A percentile compares a stretch with the other conserved stretches of the same genome.
Conservation (phyloP, 192 early-diverging fungal genomes). For the Linnemannia exigua region DNA sequence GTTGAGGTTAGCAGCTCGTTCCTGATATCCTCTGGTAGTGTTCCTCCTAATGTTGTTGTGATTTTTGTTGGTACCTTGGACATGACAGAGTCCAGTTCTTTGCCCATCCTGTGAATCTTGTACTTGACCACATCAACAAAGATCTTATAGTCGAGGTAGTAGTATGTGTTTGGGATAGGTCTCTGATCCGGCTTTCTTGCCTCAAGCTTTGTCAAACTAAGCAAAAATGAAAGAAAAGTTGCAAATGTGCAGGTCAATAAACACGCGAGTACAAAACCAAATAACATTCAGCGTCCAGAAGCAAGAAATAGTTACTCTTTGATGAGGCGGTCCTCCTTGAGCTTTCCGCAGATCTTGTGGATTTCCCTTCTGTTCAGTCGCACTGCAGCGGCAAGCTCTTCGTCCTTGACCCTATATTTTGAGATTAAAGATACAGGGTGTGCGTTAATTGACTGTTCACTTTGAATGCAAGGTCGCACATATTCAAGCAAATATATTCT, state of each 20-base stretch:
- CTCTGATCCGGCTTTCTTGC: slow-evolving; percentile 71
- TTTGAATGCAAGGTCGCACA: slow-evolving; percentile 9
- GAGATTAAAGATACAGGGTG: not conserved
- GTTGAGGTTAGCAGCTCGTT: not conserved
- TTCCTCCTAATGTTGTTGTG: not conserved
- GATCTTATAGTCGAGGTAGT: slow-evolving; percentile 94
- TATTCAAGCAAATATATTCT: not conserved
- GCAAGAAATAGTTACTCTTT: slow-evolving; percentile 63
- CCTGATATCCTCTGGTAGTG: not conserved
- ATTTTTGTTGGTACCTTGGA: slow-evolving; percentile 58
- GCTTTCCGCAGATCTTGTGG: slow-evolving; percentile 83
- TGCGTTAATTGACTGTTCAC: not conserved
- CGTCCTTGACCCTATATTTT: slow-evolving; percentile 74
- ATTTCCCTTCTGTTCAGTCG: slow-evolving; percentile 79
- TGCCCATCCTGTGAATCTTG: slow-evolving; percentile 89
- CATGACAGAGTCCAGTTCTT: slow-evolving; percentile 68
- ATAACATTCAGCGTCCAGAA: not conserved
- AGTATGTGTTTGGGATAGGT: slow-evolving; percentile 75
- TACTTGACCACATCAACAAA: slow-evolving; percentile 95
- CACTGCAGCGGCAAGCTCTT: slow-evolving; percentile 78
- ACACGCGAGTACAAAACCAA: not conserved
- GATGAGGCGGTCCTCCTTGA: slow-evolving; percentile 84
- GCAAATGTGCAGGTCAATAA: not conserved
- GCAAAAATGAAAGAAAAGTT: not conserved
- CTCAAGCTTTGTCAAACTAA: slow-evolving; percentile 66